Percentiles rank a stretch among this genome's conserved stretches.
Conservation (phyloP, 768 basidiomycete species). For the Lactarius trivialis region DNA sequence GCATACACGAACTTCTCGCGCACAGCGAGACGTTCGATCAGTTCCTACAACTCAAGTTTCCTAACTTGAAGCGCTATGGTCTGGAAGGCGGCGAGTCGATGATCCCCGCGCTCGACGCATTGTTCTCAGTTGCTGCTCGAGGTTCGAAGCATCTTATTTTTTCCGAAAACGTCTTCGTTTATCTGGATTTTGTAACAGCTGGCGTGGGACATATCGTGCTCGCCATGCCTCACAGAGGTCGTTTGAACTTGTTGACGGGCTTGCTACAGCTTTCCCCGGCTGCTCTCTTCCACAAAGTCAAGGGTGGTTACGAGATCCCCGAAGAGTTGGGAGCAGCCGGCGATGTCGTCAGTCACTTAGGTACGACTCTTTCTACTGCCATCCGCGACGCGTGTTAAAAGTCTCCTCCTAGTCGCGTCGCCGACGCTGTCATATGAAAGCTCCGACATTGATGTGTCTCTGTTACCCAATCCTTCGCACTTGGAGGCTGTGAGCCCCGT, state of each 20-base stretch:
- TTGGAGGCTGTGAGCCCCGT: conserved; percentile 85
- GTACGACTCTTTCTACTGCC: conserved; percentile 33
- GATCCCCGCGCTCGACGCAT: conserved; percentile 76
- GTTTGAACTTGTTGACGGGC: conserved; percentile 79
- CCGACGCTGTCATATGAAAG: conserved; percentile 53
- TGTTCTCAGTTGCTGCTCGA: conserved; percentile 62
- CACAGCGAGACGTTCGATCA: conserved; percentile 77
- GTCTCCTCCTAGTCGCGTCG: conserved; percentile 46
- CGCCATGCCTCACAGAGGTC: conserved; percentile 84
- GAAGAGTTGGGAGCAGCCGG: conserved; percentile 63
- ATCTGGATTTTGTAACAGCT: conserved; percentile 31
- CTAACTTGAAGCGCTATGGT: conserved; percentile 81
- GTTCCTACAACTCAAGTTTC: conserved; percentile 83
- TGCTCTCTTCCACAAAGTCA: conserved; percentile 82
- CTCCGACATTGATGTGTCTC: conserved; percentile 58
- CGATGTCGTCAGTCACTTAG: conserved; percentile 83
- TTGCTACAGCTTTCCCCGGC: conserved; percentile 61
- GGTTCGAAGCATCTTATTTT: conserved; percentile 32
- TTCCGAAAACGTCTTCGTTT: not conserved
- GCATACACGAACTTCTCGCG: conserved; percentile 63
- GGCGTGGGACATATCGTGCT: conserved; percentile 68
- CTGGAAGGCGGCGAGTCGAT: conserved; percentile 93
- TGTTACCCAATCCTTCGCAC: conserved; percentile 78
- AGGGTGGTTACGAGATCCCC: conserved; percentile 66
- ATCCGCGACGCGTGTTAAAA: not conserved